Evolutionary conservation across 2,329 filamentous ascomycete species (phyloP).

Genomic region (Beauveria rudraprayagi): DNA sequence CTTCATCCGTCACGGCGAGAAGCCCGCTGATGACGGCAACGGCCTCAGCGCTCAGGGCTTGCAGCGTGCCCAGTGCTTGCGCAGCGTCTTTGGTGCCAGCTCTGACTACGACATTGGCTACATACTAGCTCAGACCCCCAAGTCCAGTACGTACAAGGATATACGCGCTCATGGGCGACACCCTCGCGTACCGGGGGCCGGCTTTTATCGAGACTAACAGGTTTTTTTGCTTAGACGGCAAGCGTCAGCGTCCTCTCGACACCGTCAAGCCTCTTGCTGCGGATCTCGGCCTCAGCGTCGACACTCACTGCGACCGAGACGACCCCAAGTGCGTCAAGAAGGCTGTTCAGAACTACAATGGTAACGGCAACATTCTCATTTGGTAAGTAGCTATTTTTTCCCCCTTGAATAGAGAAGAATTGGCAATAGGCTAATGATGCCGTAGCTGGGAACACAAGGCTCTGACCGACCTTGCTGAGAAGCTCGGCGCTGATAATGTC

Average conservation of each 20-base stretch:
- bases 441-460: constrained; percentile 49
- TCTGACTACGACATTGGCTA: constrained; percentile 48
- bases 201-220: neutral
- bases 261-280: constrained; percentile 49
- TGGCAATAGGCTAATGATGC: neutral
- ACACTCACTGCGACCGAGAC: constrained; percentile 48
- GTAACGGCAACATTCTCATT: constrained; percentile 49
- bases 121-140: constrained; percentile 49
- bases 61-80: constrained; percentile 51
- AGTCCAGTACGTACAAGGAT: constrained; percentile 28
- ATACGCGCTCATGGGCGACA: too few relatives aligned
- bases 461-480: constrained; percentile 42
- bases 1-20: constrained; percentile 57
- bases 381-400: constrained; percentile 26
- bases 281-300: constrained; percentile 46
- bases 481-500: constrained; percentile 41
- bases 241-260: constrained; percentile 43
- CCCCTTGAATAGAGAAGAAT: too few relatives aligned
- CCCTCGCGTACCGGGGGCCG: too few relatives aligned
- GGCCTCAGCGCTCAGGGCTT: constrained; percentile 45
- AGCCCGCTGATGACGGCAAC: constrained; percentile 41
- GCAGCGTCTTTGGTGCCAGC: constrained; percentile 43
- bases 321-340: constrained; percentile 46
- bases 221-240: constrained; percentile 30
- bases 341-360: constrained; percentile 37